A percentile compares a stretch with the other conserved stretches of the same genome.
Conservation (phyloP, 2,329 filamentous ascomycete species). For the Neoarthrinium moseri region DNA sequence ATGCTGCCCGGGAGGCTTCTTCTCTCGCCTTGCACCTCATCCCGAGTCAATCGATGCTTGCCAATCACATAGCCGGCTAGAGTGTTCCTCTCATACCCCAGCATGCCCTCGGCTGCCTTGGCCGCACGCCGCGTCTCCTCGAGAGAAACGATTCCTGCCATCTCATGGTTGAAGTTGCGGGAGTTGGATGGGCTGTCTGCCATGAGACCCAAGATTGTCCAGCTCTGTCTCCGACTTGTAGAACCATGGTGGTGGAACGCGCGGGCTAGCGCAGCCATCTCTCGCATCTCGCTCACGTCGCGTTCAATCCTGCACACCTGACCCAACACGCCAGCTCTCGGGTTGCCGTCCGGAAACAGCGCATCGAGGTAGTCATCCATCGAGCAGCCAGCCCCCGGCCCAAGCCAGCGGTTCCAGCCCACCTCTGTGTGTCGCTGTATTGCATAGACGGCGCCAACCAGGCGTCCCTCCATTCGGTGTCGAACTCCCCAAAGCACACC, state of each 20-base stretch:
- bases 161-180: conserved; percentile 26
- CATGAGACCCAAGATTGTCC: conserved; percentile 37
- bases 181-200: conserved; percentile 19
- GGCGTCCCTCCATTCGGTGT: conserved; percentile 33
- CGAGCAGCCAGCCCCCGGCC: conserved; percentile 16
- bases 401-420: conserved; percentile 14
- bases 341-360: conserved; percentile 30
- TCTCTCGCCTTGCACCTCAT: conserved; percentile 1
- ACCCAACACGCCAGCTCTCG: conserved; percentile 26
- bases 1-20: neutral
- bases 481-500: conserved; percentile 35
- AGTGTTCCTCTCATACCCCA: conserved; percentile 18
- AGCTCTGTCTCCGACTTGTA: conserved; percentile 35
- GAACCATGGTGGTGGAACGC: conserved; percentile 21
- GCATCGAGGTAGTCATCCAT: conserved; percentile 35
- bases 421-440: conserved; percentile 20
- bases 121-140: conserved; percentile 16
- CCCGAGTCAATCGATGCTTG: conserved; percentile 3
- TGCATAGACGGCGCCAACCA: conserved; percentile 38
- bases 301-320: conserved; percentile 35
- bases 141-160: conserved; percentile 27
- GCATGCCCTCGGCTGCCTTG: conserved; percentile 16
- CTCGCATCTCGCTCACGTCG: conserved; percentile 39
- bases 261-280: conserved; percentile 36
- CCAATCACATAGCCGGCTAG: conserved; percentile 13